Base-by-base conservation (phyloP, 192 early-diverging fungal genomes). In the Rhizophagus sp. region DNA sequence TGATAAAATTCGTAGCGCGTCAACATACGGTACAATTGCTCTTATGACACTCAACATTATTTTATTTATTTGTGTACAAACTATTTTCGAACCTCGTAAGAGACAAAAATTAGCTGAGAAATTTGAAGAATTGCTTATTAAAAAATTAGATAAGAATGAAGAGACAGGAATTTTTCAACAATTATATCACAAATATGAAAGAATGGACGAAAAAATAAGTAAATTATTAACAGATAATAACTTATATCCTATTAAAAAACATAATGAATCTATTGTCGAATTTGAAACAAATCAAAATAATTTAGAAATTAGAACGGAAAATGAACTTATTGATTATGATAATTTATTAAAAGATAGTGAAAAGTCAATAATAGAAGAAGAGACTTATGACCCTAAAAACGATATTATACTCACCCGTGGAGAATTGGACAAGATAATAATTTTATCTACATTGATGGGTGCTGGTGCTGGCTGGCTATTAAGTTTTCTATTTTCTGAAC, bases 1-100 rank as follows among this genome's bases (percentile, higher is more conserved):
- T 82, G 94, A 95, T 84, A 95, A 95, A 86, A 95, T 95, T 69
- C 91, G 94, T 19, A 87, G 90, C 15, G 92, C 91, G 17, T 89
- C 87, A 76, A 94, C 92, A 7, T 94, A 94, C 63, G 92, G 90
- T 34, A 93, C 93, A 0, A 93, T 91, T 92, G 91, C 91, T 27
- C 85, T 92, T n/a, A 85, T 92, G 80, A 83, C 83, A n/a, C 82
- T 91, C 52, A 94, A 95, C 70, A 73, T 94, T 7, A 49, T 92
- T 39, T 86, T 92, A 19, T 88, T 94, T 82, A 83, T 93, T 22
- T 74, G 90, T 62, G 92, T 93, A 0, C 94, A 95, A 71, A 90
- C 91, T 1, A 85, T 93, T 64, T 91, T 95, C 68, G 94, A 95
- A 76, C 94, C 92, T 22, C 76, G 89, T 19, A 93, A 92, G 80